Conservation (phyloP, 257 asterid species). For the Plectranthus barbatus region DNA sequence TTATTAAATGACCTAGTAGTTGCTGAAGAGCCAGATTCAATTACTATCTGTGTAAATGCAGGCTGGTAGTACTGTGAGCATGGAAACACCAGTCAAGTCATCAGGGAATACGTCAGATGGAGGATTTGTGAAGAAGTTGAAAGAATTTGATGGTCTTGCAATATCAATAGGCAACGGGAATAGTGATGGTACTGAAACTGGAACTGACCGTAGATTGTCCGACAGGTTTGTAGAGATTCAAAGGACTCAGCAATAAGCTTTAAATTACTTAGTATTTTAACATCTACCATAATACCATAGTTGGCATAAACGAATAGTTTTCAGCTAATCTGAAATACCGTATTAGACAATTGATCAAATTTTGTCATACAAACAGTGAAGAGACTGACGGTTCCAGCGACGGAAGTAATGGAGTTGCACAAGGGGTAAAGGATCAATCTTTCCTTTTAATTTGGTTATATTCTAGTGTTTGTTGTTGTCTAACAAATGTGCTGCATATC, state of each 20-base stretch:
- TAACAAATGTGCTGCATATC: background rate
- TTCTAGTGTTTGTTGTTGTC: background rate
- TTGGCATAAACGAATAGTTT: background rate
- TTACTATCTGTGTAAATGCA: slow-evolving; percentile 18
- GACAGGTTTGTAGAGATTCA: slow-evolving; percentile 56
- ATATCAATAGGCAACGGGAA: slow-evolving; percentile 77
- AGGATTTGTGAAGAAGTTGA: slow-evolving; percentile 58
- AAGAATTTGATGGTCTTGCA: slow-evolving; percentile 75
- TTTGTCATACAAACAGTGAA: slow-evolving; percentile 37
- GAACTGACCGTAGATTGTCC: slow-evolving; percentile 42
- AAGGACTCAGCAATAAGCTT: background rate
- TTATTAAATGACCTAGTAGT: no score
- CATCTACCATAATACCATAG: background rate
- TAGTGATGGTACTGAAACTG: slow-evolving; percentile 48
- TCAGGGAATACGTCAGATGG: slow-evolving; percentile 51
- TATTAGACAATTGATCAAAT: slow-evolving; percentile 6
- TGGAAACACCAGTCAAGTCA: slow-evolving; percentile 56
- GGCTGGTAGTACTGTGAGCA: slow-evolving; percentile 60
- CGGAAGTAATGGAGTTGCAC: slow-evolving; percentile 66
- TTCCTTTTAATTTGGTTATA: background rate
- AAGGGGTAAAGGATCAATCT: slow-evolving; percentile 36
- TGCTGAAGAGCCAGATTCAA: no score
- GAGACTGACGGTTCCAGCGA: slow-evolving; percentile 79
- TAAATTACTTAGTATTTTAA: background rate
- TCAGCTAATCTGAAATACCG: background rate